Conservation (phyloP, 2,329 filamentous ascomycete genomes). For the Cytospora mali region DNA sequence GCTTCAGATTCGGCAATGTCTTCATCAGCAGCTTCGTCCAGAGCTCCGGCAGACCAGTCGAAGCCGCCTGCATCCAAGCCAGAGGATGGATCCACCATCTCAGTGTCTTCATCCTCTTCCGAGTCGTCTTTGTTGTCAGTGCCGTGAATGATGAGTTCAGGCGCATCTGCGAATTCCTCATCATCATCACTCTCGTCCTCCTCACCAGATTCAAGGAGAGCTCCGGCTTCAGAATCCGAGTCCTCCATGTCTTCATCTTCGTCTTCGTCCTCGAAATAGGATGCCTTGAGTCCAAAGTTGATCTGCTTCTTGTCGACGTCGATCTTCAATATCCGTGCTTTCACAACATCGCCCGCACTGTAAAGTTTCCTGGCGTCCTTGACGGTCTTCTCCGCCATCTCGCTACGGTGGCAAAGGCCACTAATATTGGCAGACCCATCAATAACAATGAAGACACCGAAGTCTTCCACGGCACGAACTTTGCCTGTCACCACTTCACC, state of each 20-base stretch:
- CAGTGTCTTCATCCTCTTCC: constrained; percentile 43
- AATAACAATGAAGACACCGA: constrained; percentile 90
- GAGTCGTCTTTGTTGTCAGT: constrained; percentile 43
- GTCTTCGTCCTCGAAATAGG: constrained; percentile 72
- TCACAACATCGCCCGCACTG: constrained; percentile 87
- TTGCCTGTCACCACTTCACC: constrained; percentile 87
- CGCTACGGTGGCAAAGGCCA: constrained; percentile 86
- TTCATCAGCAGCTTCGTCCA: constrained; percentile 57
- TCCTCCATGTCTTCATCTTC: constrained; percentile 50
- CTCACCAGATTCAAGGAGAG: constrained; percentile 40
- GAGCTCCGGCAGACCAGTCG: constrained; percentile 78
- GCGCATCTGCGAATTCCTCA: constrained; percentile 52
- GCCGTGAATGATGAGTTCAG: constrained; percentile 45
- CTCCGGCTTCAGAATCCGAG: constrained; percentile 51
- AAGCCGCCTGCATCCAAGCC: constrained; percentile 76
- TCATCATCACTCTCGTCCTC: constrained; percentile 54
- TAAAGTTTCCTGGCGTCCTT: constrained; percentile 89
- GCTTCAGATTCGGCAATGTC: constrained; percentile 21
- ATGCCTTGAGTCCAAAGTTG: constrained; percentile 90
- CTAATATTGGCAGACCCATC: constrained; percentile 88
- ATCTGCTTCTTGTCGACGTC: constrained; percentile 76
- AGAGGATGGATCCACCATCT: constrained; percentile 44
- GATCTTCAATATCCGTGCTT: constrained; percentile 83
- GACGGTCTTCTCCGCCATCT: constrained; percentile 84
- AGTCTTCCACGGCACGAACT: constrained; percentile 91